phyloP scores from a whole-genome alignment of 2,329 filamentous ascomycete species.

The Fusarium camptoceras region DNA sequence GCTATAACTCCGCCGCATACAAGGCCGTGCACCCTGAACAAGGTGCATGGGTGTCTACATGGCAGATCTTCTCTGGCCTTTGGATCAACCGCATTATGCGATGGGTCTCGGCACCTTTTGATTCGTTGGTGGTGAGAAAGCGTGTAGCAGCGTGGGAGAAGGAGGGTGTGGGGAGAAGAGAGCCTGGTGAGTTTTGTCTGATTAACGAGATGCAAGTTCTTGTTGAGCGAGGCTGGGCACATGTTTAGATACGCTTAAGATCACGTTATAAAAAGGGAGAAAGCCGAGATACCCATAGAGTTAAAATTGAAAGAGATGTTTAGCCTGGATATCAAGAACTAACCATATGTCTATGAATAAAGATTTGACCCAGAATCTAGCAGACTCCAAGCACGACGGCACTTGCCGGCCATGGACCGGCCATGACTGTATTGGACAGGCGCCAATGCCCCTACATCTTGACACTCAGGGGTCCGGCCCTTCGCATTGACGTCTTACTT shows the following conservation, averaged over 20 bases:
- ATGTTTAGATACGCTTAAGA: conserved; percentile 49
- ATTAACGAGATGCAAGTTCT: conserved; percentile 73
- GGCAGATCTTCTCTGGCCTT: conserved; percentile 62
- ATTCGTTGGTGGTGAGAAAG: conserved; percentile 51
- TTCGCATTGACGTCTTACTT: neutral
- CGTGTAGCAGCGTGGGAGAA: conserved; percentile 56
- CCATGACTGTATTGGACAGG: neutral
- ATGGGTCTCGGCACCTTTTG: conserved; percentile 51
- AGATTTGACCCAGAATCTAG: no score
- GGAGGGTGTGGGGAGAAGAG: conserved; percentile 51
- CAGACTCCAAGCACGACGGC: neutral
- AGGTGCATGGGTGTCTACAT: conserved; percentile 60
- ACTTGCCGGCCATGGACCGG: neutral
- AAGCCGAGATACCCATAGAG: conserved; percentile 30
- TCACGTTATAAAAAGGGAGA: neutral
- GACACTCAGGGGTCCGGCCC: neutral
- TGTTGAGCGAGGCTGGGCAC: conserved; percentile 68
- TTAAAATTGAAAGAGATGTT: conserved; percentile 1
- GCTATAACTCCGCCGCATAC: conserved; percentile 69
- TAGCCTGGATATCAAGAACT: neutral
- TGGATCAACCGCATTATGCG: conserved; percentile 69
- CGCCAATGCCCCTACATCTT: no score
- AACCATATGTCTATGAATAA: neutral
- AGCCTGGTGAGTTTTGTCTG: conserved; percentile 64
- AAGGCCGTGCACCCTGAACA: conserved; percentile 56